Conservation (phyloP, 768 basidiomycete species). For the Termitomyces sp. region DNA sequence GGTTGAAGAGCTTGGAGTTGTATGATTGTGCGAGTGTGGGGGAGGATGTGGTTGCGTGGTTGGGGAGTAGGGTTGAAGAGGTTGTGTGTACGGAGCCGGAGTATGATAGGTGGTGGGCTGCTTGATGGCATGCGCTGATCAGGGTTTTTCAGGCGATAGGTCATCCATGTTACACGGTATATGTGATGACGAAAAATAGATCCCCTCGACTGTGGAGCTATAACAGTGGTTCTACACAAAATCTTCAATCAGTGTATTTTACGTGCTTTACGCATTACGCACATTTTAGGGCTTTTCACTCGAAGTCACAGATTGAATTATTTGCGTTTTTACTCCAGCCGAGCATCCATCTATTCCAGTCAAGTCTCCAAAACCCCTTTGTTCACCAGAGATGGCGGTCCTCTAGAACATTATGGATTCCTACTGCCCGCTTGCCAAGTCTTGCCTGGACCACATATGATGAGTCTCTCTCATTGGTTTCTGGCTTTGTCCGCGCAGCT, state of each 20-base stretch:
- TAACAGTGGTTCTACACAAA: not conserved
- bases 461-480: too few species aligned
- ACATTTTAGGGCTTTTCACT: not conserved
- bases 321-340: too few species aligned
- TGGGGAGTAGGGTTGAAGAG: constrained; percentile 53
- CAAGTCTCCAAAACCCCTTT: too few species aligned
- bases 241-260: not conserved
- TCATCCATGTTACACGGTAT: not conserved
- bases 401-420: too few species aligned
- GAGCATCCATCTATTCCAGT: too few species aligned
- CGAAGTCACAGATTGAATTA: too few species aligned
- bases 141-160: not conserved
- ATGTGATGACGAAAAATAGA: not conserved
- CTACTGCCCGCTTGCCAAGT: too few species aligned
- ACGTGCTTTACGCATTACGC: not conserved
- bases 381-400: too few species aligned
- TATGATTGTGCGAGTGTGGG: constrained; percentile 62
- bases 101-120: constrained; percentile 32
- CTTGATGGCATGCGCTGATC: not conserved
- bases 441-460: too few species aligned
- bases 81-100: constrained; percentile 58
- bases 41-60: constrained; percentile 65
- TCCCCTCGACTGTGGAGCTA: not conserved
- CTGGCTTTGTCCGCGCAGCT: too few species aligned
- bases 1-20: constrained; percentile 55